These are phyloP conservation scores for Grifola frondosa DNA, from an alignment of 1,284 basidiomycete species.

Conservation along the genomic window DNA sequence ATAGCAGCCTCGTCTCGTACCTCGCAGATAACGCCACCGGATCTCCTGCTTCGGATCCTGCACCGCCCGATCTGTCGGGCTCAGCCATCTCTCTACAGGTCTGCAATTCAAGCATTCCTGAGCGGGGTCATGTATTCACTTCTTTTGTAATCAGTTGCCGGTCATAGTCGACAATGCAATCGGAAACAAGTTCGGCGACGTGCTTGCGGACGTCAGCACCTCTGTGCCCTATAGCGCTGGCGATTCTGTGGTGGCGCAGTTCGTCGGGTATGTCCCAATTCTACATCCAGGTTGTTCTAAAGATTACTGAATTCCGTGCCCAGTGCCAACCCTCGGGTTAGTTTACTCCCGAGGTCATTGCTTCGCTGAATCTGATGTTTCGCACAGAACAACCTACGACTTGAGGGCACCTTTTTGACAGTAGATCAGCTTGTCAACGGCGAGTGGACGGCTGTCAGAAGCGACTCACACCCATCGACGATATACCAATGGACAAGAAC, in stretches of 20 bases:
- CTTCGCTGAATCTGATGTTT: neutral
- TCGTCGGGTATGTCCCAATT: conserved; percentile 49
- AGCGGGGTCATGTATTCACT: no score
- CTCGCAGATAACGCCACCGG: conserved; percentile 51
- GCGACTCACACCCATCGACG: conserved; percentile 82
- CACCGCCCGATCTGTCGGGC: conserved; percentile 65
- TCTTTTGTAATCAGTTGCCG: conserved; percentile 40
- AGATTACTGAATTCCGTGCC: neutral
- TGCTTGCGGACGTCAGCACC: conserved; percentile 59
- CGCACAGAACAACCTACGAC: conserved; percentile 71
- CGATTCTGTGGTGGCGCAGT: conserved; percentile 60
- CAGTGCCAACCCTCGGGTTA: conserved; percentile 71
- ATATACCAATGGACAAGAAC: conserved; percentile 66
- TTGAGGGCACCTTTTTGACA: conserved; percentile 73
- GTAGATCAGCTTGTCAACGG: conserved; percentile 56
- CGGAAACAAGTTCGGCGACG: conserved; percentile 63
- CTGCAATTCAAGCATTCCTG: no score
- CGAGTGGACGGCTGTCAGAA: conserved; percentile 59
- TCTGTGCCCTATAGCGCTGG: conserved; percentile 51
- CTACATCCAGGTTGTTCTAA: neutral
- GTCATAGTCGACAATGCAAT: conserved; percentile 63
- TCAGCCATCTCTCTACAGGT: conserved; percentile 72
- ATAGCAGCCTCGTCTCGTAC: conserved; percentile 62
- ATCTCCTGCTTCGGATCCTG: conserved; percentile 56
- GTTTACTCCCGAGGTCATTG: conserved; percentile 17